Conservation (phyloP, 140 eudicot genomes). For the Ambrosia hybrid region DNA sequence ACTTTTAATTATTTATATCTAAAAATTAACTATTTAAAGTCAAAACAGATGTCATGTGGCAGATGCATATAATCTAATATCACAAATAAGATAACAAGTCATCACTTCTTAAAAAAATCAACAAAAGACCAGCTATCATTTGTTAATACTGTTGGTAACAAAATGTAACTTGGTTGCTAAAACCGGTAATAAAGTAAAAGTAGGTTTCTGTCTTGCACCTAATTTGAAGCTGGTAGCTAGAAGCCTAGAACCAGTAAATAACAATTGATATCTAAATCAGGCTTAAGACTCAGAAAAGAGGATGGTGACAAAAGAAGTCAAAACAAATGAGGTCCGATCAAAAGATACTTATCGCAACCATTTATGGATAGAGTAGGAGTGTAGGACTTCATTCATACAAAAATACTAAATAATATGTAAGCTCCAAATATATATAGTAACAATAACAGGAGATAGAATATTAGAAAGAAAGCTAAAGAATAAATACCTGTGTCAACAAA, state of each 20-base stretch:
- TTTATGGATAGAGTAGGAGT: neutral
- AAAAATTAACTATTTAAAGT: neutral
- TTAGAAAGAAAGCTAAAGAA: conserved; percentile 3
- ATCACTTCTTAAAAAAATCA: neutral
- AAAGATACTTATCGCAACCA: neutral
- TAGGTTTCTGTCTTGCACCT: neutral
- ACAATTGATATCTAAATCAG: neutral
- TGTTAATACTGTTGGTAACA: neutral
- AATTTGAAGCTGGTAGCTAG: conserved; percentile 1
- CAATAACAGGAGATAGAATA: neutral
- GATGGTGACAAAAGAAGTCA: neutral
- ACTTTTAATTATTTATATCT: neutral
- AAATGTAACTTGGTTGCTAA: neutral
- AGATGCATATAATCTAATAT: neutral
- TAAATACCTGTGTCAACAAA: conserved; percentile 84
- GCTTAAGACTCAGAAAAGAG: neutral
- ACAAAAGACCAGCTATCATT: neutral
- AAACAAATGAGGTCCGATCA: neutral
- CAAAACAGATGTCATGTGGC: neutral
- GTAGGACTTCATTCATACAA: neutral
- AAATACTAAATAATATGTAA: neutral
- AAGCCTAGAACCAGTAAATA: conserved; percentile 1
- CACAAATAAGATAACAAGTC: neutral
- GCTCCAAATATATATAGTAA: conserved; percentile 15
- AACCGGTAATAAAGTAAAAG: neutral